Base-by-base conservation (phyloP, 768 basidiomycete genomes). In the Zangia roseola region DNA sequence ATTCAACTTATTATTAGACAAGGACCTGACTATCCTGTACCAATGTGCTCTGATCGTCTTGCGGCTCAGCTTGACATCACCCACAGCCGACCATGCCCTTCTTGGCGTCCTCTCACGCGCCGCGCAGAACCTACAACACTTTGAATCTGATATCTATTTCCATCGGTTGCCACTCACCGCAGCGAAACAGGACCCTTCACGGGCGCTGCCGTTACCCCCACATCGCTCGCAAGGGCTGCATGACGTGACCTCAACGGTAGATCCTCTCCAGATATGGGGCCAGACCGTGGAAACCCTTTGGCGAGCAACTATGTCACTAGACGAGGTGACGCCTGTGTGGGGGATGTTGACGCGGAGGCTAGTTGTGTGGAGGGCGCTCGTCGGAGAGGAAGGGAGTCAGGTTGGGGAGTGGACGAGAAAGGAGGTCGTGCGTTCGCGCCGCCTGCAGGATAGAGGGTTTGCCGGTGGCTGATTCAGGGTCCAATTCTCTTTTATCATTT, bases 341-440 rank as follows among this genome's bases (percentile, higher is more conserved):
- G 75, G 74, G 48, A 62, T 63, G 16, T 59, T 89, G 49, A 83
- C 79, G 2, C 65, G 67, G 30, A 71, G 83, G 49, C 41, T 87
- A 52, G 59, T 89, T 31, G 45, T 82, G 7, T 86, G 82, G 83
- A 73, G 80, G 53, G 66, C 74, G 1, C 50, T 79, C 10, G 68
- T 63, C 3, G 79, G 79, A 4, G 60, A 57, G 6, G 69, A 71
- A 19, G 63, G 57, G 4, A 68, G 64, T 41, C 49, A 46, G 20
- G 59, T 74, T 1, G 77, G 77, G 6, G 81, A 84, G 52, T 87
- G 84, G 84, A 78, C 72, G n/a, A 69, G 84, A 36, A 67, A 24
- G 40, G 49, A 58, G 21, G 53, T 28, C 0, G 39, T 53, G 5
- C 42, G 37, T 20, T 50, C 41, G 25, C 33, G 60, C 8, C 19